Conservation (phyloP, 371 early-diverging fungal species). For the Umbelopsis sp. region DNA sequence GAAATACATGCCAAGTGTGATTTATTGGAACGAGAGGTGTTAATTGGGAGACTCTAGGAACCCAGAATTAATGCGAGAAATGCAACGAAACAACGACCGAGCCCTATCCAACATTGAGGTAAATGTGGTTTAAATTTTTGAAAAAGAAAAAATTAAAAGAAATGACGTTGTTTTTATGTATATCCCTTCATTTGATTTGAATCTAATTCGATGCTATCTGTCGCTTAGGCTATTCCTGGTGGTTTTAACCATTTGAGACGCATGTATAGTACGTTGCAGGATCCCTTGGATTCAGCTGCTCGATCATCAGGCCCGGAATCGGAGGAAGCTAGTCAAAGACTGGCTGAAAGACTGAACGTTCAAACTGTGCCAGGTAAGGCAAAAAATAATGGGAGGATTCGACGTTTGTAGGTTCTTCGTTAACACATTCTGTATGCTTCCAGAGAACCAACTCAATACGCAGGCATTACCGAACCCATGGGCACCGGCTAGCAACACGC, state of each 20-base stretch:
- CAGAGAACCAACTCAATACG: conserved; percentile 69
- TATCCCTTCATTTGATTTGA: too few relatives aligned
- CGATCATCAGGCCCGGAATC: conserved; percentile 41
- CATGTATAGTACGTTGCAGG: conserved; percentile 77
- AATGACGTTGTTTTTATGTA: too few relatives aligned
- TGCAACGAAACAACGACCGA: conserved; percentile 84
- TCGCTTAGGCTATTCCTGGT: conserved; percentile 66
- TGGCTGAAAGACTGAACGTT: conserved; percentile 72
- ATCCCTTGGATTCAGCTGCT: conserved; percentile 68
- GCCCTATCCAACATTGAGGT: conserved; percentile 86
- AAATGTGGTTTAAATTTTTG: background rate
- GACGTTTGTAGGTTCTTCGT: background rate
- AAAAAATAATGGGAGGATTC: background rate
- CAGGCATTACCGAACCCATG: conserved; percentile 89
- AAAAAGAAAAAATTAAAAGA: too few relatives aligned
- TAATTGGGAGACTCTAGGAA: conserved; percentile 48
- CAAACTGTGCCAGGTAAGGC: conserved; percentile 50
- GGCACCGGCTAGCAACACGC: conserved; percentile 41
- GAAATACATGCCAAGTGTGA: background rate
- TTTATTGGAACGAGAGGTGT: too few relatives aligned
- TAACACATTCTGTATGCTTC: conserved; percentile 10
- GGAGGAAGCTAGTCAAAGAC: conserved; percentile 69
- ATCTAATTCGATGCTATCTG: background rate
- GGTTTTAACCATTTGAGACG: conserved; percentile 84
- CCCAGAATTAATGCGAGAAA: conserved; percentile 81